Percentiles rank a stretch among this genome's conserved stretches.
Conservation (phyloP, 1,284 basidiomycete genomes). For the Boletus semigastroideus region DNA sequence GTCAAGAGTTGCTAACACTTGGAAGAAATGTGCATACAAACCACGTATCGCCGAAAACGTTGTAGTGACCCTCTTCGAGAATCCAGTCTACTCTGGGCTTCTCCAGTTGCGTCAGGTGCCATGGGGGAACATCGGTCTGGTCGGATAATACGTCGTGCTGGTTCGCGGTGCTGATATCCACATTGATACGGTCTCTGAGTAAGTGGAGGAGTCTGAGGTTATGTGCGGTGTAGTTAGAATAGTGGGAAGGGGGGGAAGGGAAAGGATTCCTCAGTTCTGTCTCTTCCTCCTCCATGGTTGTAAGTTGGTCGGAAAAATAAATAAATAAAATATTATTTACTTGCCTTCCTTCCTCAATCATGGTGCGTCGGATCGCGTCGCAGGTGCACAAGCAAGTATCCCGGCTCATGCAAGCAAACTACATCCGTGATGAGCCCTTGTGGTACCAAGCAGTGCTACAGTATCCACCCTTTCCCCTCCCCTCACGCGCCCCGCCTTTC, state of each 20-base stretch:
- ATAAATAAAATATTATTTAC: not conserved
- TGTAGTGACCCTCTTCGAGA: constrained; percentile 67
- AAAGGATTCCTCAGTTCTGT: constrained; percentile 78
- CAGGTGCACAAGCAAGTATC: constrained; percentile 90
- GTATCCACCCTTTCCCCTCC: constrained; percentile 85
- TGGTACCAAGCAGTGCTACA: constrained; percentile 88
- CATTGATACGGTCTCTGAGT: constrained; percentile 50
- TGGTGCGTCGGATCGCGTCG: constrained; percentile 83
- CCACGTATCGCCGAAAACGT: constrained; percentile 79
- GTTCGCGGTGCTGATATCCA: constrained; percentile 41
- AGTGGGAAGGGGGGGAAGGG: constrained; percentile 78
- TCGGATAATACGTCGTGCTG: constrained; percentile 64
- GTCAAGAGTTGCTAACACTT: constrained; percentile 13
- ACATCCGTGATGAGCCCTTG: constrained; percentile 70
- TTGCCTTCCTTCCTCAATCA: constrained; percentile 28
- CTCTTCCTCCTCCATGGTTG: constrained; percentile 54
- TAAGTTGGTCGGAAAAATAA: not conserved
- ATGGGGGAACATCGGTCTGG: constrained; percentile 69
- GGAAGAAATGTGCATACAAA: constrained; percentile 52
- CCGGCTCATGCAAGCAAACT: constrained; percentile 74
- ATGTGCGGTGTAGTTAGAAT: constrained; percentile 66
- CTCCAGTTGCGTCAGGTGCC: constrained; percentile 69
- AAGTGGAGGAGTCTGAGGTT: constrained; percentile 65
- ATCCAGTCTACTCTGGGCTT: constrained; percentile 83
- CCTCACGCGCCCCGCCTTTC: constrained; percentile 66